These are phyloP conservation scores for Populus pruinosa DNA, from an alignment of 345 rosid species.

Conservation along the genomic window DNA sequence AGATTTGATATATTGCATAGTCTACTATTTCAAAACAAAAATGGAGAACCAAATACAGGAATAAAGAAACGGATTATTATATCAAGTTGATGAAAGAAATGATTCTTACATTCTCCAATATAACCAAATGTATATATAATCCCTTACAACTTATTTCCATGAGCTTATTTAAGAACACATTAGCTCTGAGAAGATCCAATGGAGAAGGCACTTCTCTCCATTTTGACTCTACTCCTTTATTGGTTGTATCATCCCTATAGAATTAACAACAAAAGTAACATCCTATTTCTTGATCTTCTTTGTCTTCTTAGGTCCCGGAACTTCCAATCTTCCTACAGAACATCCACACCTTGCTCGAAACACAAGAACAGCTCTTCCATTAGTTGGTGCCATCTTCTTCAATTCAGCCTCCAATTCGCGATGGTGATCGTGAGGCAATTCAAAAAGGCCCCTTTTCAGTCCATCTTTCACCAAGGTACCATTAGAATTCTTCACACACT, in stretches of 20 bases:
- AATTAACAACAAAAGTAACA: constrained; percentile 1
- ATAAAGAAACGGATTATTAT: constrained; percentile 14
- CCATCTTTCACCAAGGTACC: constrained; percentile 36
- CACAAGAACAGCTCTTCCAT: constrained; percentile 67
- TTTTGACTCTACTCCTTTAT: constrained; percentile 42
- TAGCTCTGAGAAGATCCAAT: constrained; percentile 33
- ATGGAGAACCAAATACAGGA: constrained; percentile 3
- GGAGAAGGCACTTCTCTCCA: constrained; percentile 37
- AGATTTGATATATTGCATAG: not conserved
- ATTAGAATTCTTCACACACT: constrained; percentile 63
- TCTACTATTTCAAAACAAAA: not conserved
- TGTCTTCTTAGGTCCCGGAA: constrained; percentile 70
- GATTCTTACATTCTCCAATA: constrained; percentile 46
- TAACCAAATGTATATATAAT: constrained; percentile 36
- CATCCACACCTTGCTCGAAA: constrained; percentile 67
- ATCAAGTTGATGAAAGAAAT: constrained; percentile 29
- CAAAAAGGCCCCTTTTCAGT: constrained; percentile 53
- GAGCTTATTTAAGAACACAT: constrained; percentile 44
- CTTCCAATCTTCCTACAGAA: constrained; percentile 77
- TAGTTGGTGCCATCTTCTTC: constrained; percentile 78
- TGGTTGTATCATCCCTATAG: constrained; percentile 26
- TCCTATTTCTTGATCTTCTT: constrained; percentile 80
- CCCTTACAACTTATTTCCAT: constrained; percentile 44
- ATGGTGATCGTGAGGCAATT: constrained; percentile 68
- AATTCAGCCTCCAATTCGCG: constrained; percentile 66